Evolutionary conservation across 495 filamentous ascomycete genomes (phyloP).

Genomic region (Podospora pseudopauciseta): DNA sequence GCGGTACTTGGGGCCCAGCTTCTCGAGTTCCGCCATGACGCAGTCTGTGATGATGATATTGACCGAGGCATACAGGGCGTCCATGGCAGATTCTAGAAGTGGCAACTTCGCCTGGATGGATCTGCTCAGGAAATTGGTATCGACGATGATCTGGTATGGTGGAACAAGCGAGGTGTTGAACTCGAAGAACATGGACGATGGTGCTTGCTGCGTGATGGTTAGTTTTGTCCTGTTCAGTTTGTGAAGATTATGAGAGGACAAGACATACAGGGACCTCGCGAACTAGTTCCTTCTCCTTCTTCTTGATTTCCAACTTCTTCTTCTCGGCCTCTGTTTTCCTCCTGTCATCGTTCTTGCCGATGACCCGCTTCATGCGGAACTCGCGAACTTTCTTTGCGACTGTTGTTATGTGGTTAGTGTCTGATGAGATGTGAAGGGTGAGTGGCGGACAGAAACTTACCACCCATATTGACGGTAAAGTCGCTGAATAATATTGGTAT

Average conservation of each 20-base stretch:
- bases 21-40: constrained; percentile 68
- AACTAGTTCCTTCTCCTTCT: constrained; percentile 55
- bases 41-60: constrained; percentile 70
- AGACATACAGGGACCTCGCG: constrained; percentile 58
- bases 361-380: constrained; percentile 53
- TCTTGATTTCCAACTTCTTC: constrained; percentile 51
- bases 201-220: constrained; percentile 55
- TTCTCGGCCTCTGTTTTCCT: constrained; percentile 59
- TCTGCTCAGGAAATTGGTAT: constrained; percentile 93
- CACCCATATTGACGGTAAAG: constrained; percentile 3
- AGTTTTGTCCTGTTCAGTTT: constrained; percentile 28
- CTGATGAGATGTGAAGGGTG: neutral
- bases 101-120: constrained; percentile 88
- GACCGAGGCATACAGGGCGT: constrained; percentile 65
- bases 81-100: constrained; percentile 73
- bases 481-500: neutral
- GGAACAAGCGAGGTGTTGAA: constrained; percentile 89
- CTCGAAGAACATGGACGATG: constrained; percentile 88
- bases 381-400: constrained; percentile 34
- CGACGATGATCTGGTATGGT: constrained; percentile 40
- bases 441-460: neutral
- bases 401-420: neutral
- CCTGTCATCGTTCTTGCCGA: constrained; percentile 59
- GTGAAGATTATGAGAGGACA: neutral
- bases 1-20: constrained; percentile 83